Conservation (phyloP, 345 rosid genomes). For the Xanthoceras sorbifolium region DNA sequence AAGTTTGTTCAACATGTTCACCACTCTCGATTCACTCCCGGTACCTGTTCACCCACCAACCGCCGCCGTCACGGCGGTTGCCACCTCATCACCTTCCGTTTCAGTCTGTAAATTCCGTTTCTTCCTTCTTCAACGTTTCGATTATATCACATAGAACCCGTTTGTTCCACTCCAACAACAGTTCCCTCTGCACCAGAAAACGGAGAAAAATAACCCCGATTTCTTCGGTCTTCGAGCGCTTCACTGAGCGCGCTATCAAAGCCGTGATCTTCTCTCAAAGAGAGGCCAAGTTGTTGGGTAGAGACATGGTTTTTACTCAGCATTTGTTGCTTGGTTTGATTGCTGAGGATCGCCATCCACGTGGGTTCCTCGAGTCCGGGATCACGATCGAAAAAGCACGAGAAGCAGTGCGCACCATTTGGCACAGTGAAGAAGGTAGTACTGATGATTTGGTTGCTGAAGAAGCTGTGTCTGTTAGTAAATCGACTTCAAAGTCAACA, state of each 20-base stretch:
- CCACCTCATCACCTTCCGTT: slow-evolving; percentile 20
- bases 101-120: slow-evolving; percentile 34
- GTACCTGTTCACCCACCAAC: slow-evolving; percentile 26
- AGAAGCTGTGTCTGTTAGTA: slow-evolving; percentile 21
- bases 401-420: slow-evolving; percentile 65
- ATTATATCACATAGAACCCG: slow-evolving; percentile 35
- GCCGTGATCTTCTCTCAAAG: slow-evolving; percentile 82
- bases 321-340: slow-evolving; percentile 82
- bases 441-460: slow-evolving; percentile 24
- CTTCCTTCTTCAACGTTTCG: slow-evolving; percentile 58
- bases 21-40: slow-evolving; percentile 55
- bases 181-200: slow-evolving; percentile 22
- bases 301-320: slow-evolving; percentile 80
- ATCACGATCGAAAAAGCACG: slow-evolving; percentile 70
- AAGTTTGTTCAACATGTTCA: slow-evolving; percentile 52
- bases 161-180: slow-evolving; percentile 22
- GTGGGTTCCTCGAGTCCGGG: slow-evolving; percentile 83
- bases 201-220: slow-evolving; percentile 47
- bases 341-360: slow-evolving; percentile 74
- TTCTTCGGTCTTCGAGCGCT: slow-evolving; percentile 84
- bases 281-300: slow-evolving; percentile 75
- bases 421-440: slow-evolving; percentile 37
- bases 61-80: slow-evolving; percentile 19
- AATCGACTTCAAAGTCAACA: slow-evolving; percentile 37
- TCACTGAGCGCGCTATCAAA: slow-evolving; percentile 81